Percentiles rank a stretch among this genome's conserved stretches.
Evolutionary conservation across 495 filamentous ascomycete species (phyloP).

Genomic region (Aspergillus haitiensis): DNA sequence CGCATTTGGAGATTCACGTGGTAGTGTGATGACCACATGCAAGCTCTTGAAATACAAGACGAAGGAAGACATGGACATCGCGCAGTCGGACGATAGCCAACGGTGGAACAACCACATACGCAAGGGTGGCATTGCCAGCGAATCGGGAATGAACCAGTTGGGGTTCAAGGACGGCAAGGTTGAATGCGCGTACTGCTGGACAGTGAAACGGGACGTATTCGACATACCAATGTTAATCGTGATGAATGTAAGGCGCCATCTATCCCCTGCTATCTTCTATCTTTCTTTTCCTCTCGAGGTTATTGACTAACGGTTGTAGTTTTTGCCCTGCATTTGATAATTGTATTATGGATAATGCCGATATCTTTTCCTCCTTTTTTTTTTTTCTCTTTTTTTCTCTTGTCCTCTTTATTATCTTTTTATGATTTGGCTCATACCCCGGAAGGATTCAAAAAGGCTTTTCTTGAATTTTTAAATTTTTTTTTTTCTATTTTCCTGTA

Average conservation of each 20-base stretch:
- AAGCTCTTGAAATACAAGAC: slow-evolving; percentile 89
- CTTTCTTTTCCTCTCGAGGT: neutral
- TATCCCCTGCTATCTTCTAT: neutral
- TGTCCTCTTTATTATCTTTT: neutral
- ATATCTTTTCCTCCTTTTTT: too few species aligned
- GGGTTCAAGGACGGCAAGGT: slow-evolving; percentile 87
- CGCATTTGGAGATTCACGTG: slow-evolving; percentile 85
- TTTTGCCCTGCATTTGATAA: slow-evolving; percentile 49
- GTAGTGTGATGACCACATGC: slow-evolving; percentile 77
- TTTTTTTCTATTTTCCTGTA: slow-evolving; percentile 25
- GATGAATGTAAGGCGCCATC: slow-evolving; percentile 75
- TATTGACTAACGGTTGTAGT: slow-evolving; percentile 27
- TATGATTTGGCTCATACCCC: slow-evolving; percentile 18
- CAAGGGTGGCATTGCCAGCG: slow-evolving; percentile 64
- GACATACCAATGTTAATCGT: slow-evolving; percentile 98
- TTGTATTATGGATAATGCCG: slow-evolving; percentile 19
- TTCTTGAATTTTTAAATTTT: slow-evolving; percentile 15
- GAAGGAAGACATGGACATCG: slow-evolving; percentile 58
- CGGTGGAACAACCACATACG: slow-evolving; percentile 48
- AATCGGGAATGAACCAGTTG: slow-evolving; percentile 71
- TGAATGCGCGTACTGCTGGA: slow-evolving; percentile 94
- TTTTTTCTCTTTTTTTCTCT: neutral
- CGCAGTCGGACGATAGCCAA: slow-evolving; percentile 43
- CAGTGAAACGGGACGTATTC: slow-evolving; percentile 93
- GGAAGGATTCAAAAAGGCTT: slow-evolving; percentile 17